Conservation (phyloP, 148 eudicot species). For the Chenopodium berlandieri region DNA sequence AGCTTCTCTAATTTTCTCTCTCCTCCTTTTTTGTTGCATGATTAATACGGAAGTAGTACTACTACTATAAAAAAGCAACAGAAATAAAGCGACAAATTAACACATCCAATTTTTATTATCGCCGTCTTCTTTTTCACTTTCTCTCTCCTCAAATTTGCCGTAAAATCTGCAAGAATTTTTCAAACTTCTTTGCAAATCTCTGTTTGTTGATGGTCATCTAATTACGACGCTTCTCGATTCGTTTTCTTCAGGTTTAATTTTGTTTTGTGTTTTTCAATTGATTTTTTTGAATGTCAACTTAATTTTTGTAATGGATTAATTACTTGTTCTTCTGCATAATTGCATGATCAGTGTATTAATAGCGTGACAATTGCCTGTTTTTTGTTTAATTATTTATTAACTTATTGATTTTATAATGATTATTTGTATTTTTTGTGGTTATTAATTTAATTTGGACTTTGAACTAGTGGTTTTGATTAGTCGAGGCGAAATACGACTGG, state of each 20-base stretch:
- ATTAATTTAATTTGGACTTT: slow-evolving; percentile 11
- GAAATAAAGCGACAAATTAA: no score
- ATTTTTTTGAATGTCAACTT: not conserved
- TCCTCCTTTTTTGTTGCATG: not conserved
- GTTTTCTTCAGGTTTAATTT: slow-evolving; percentile 11
- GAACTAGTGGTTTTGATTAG: not conserved
- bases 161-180: not conserved
- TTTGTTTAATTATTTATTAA: not conserved
- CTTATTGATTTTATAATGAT: not conserved
- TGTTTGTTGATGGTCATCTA: slow-evolving; percentile 34
- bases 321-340: not conserved
- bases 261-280: not conserved
- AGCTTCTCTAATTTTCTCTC: not conserved
- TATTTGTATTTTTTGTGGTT: not conserved
- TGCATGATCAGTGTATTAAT: no score
- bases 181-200: not conserved
- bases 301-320: no score
- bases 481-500: not conserved
- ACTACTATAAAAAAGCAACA: not conserved
- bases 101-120: no score
- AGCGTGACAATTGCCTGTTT: not conserved
- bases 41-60: no score
- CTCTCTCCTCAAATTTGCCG: not conserved
- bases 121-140: not conserved
- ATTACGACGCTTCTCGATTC: not conserved